phyloP scores from a whole-genome alignment of 495 filamentous ascomycete species.

The Stereocaulon alpinum region DNA sequence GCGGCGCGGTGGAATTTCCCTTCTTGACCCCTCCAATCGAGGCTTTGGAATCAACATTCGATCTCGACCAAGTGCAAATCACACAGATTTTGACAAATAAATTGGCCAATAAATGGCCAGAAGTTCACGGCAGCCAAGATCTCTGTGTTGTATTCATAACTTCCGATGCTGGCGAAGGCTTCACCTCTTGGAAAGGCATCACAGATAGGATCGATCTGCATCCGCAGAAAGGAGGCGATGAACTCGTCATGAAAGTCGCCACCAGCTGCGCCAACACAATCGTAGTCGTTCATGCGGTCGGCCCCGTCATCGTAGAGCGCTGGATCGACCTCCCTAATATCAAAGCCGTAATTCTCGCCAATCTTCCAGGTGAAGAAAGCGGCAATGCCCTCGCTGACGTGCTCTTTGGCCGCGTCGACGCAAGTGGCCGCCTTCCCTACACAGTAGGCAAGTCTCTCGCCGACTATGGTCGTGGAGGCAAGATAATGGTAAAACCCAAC shows the following conservation, averaged over 20 bases:
- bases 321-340: constrained; percentile 76
- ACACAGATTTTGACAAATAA: constrained; percentile 52
- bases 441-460: constrained; percentile 72
- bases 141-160: constrained; percentile 57
- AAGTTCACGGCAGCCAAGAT: constrained; percentile 44
- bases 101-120: constrained; percentile 29
- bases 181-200: constrained; percentile 48
- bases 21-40: constrained; percentile 65
- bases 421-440: constrained; percentile 79
- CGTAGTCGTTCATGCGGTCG: constrained; percentile 84
- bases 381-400: constrained; percentile 79
- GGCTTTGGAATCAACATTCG: constrained; percentile 53
- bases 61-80: constrained; percentile 47
- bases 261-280: constrained; percentile 60
- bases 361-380: constrained; percentile 84
- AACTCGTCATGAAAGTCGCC: constrained; percentile 61
- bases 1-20: constrained; percentile 77
- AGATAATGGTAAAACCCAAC: constrained; percentile 67
- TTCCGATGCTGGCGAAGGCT: constrained; percentile 56
- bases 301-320: constrained; percentile 71
- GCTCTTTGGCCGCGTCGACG: constrained; percentile 75
- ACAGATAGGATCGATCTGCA: constrained; percentile 79
- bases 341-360: constrained; percentile 74
- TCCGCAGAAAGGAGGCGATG: constrained; percentile 67
- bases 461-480: constrained; percentile 73